A percentile compares a stretch with the other conserved stretches of the same genome.
phyloP scores from a whole-genome alignment of 495 filamentous ascomycete genomes.

The Hyaloscypha bicolor region DNA sequence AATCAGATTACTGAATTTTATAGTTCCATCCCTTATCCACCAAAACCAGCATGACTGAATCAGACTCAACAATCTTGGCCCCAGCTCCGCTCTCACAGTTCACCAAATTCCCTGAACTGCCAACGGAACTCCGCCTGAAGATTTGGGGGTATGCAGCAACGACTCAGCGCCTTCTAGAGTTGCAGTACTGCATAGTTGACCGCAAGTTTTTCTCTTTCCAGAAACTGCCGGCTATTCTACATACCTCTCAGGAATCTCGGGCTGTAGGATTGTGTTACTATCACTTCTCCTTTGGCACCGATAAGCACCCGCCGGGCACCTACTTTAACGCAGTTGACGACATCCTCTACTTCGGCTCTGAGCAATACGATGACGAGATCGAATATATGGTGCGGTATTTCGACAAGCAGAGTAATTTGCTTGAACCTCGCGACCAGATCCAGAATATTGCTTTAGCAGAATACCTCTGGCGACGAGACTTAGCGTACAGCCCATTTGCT shows the following conservation, averaged over 20 bases:
- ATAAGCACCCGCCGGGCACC: background rate
- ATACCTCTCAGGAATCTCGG: constrained; percentile 9
- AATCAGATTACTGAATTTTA: background rate
- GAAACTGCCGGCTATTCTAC: background rate
- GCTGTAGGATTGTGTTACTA: constrained; percentile 2
- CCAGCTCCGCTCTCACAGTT: background rate
- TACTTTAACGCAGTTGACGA: constrained; percentile 18
- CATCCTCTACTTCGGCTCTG: constrained; percentile 17
- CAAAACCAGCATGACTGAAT: background rate
- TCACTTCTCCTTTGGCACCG: constrained; percentile 13
- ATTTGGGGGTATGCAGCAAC: constrained; percentile 9
- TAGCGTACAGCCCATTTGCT: background rate
- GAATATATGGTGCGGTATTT: constrained; percentile 7
- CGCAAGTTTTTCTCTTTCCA: constrained; percentile 10
- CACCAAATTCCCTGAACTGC: constrained; percentile 11
- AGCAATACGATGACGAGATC: constrained; percentile 14
- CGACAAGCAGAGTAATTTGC: background rate
- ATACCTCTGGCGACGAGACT: constrained; percentile 8
- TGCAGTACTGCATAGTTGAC: constrained; percentile 7
- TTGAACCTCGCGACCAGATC: constrained; percentile 5
- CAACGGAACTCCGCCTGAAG: constrained; percentile 20
- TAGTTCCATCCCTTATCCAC: background rate
- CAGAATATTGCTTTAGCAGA: constrained; percentile 18
- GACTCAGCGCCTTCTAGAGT: constrained; percentile 4
- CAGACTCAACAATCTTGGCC: background rate